A percentile compares a stretch with the other conserved stretches of the same genome.
phyloP scores from a whole-genome alignment of 2,329 filamentous ascomycete genomes.

The Colletotrichum eremochloae region DNA sequence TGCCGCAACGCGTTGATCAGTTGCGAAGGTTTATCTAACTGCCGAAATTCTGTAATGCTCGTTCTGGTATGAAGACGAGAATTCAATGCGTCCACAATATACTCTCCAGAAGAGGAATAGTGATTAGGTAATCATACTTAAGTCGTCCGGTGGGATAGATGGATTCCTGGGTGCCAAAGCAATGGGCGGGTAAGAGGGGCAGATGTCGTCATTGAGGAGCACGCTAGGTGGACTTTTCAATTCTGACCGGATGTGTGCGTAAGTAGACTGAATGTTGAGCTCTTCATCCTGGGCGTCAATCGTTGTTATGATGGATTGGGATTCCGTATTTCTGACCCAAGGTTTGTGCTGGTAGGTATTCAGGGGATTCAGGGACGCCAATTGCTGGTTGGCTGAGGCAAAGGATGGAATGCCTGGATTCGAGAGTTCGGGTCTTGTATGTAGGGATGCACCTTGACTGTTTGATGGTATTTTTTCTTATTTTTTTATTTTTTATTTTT shows the following conservation, averaged over 20 bases:
- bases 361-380: neutral
- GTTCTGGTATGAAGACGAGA: neutral
- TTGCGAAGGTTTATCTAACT: neutral
- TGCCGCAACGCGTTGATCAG: neutral
- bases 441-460: neutral
- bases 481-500: neutral
- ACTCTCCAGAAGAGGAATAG: neutral
- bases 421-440: neutral
- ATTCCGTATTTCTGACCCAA: neutral
- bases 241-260: neutral
- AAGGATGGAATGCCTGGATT: constrained; percentile 4
- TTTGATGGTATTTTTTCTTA: neutral
- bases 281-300: neutral
- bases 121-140: neutral
- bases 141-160: neutral
- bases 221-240: constrained; percentile 8
- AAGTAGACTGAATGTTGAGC: neutral
- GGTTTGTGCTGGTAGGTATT: neutral
- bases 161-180: constrained; percentile 4
- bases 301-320: neutral
- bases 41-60: neutral
- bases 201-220: constrained; percentile 22
- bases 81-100: neutral
- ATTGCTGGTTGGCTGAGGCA: neutral
- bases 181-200: neutral